Base-by-base conservation (phyloP, 768 basidiomycete genomes). In the Agrocybe chaxingu region DNA sequence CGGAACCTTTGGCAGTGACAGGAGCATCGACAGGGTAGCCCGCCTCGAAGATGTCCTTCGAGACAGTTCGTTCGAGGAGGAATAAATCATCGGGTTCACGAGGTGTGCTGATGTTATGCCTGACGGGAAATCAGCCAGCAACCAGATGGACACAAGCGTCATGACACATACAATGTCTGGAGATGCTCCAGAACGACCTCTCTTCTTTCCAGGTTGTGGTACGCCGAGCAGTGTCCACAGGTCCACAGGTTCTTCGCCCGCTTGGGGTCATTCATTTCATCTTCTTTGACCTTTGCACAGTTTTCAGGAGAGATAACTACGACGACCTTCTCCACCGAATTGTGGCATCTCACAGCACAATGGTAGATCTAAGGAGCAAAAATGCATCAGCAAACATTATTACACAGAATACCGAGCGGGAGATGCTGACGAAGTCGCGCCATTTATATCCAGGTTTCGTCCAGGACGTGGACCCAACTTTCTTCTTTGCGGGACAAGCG, bases 241-340 rank as follows among this genome's bases (percentile, higher is more conserved):
- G 38, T 53, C 40, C 55, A 56, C 24, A 39, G 12, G 2, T 37
- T 36, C 11, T 52, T 47, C 2, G 32, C 5, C 18, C 52, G 50
- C 11, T 56, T 59, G 7, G 44, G 31, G 31, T 59, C 55, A 3
- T 19, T 42, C 18, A 16, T 37, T 24, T 48, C 49, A 18, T 18
- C 43, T n/a, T 33, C 18, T 35, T 47, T 50, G 12, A 50, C 44
- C 7, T 11, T 33, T 2, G 13, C 29, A 4, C 34, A 34, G n/a
- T 50, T 45, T 7, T 32, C 38, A 12, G 42, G 16, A 2, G 53
- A 45, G 7, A 54, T 29, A 12, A 54, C 16, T 8, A 12, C 24
- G 24, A 24, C 24, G 24, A 24, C 24, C 3, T 24, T 24, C 24
- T 36, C 46, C 47, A 53, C 18, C 12, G 32, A n/a, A 44, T 29